Conservation (phyloP, 2,329 filamentous ascomycete genomes). For the Venturia nashicola region DNA sequence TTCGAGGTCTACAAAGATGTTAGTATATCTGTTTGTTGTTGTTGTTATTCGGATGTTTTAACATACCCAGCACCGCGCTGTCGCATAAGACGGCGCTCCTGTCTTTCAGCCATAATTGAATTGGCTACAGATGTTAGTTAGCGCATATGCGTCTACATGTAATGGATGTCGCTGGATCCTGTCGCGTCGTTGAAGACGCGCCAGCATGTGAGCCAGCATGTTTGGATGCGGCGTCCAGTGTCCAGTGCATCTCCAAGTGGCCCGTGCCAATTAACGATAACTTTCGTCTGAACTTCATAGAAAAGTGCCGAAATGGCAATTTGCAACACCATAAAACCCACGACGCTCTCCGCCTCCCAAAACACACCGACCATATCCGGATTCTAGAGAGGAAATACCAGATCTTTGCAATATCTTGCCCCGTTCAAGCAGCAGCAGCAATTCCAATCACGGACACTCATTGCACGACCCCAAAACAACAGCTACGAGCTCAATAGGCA, state of each 20-base stretch:
- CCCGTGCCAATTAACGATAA: neutral
- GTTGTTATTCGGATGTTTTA: constrained; percentile 14
- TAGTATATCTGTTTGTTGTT: neutral
- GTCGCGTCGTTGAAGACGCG: constrained; percentile 1
- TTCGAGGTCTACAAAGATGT: constrained; percentile 27
- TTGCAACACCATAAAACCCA: neutral
- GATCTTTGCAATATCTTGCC: neutral
- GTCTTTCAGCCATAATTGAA: constrained; percentile 29
- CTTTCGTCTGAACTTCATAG: constrained; percentile 3
- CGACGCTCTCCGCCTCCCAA: neutral
- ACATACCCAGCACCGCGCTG: constrained; percentile 43
- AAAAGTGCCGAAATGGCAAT: neutral
- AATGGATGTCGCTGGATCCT: neutral
- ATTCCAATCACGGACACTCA: neutral
- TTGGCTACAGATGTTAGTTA: neutral
- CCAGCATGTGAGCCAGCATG: neutral
- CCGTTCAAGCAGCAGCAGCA: neutral
- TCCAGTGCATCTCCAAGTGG: neutral
- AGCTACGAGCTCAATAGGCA: neutral
- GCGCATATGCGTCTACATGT: neutral
- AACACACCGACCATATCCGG: neutral
- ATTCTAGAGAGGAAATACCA: neutral
- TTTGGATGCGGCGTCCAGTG: neutral
- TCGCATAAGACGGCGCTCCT: constrained; percentile 44
- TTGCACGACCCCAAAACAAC: neutral